Conservation (phyloP, 2,329 filamentous ascomycete genomes). For the Pseudogymnoascus sp. region DNA sequence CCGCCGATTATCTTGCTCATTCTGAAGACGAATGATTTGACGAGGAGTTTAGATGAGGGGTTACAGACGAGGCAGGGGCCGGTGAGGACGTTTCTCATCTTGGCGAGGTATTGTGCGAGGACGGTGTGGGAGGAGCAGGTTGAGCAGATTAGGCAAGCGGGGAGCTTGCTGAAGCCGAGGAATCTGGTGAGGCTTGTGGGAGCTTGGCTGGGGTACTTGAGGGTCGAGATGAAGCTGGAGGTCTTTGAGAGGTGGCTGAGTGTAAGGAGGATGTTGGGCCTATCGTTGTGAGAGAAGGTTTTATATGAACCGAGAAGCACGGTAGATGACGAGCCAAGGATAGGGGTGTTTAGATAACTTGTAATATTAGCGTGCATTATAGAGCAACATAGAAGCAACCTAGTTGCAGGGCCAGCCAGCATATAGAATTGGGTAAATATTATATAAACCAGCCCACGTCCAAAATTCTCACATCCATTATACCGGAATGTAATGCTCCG, state of each 20-base stretch:
- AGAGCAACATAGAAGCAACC: neutral
- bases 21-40: conserved; percentile 95
- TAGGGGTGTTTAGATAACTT: neutral
- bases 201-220: conserved; percentile 51
- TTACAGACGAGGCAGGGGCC: conserved; percentile 66
- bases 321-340: neutral
- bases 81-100: conserved; percentile 58
- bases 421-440: neutral
- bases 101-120: conserved; percentile 59
- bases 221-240: conserved; percentile 56
- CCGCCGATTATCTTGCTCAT: conserved; percentile 90
- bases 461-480: neutral
- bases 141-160: conserved; percentile 45
- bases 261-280: conserved; percentile 41
- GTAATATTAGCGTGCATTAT: conserved; percentile 8
- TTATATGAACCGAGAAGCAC: neutral
- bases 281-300: neutral
- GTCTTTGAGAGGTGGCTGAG: conserved; percentile 56
- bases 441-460: neutral
- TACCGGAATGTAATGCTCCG: neutral
- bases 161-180: conserved; percentile 51
- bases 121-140: conserved; percentile 60
- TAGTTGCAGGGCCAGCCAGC: neutral
- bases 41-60: conserved; percentile 86
- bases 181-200: conserved; percentile 47